A percentile compares a stretch with the other conserved stretches of the same genome.
Conservation (phyloP, 2,329 filamentous ascomycete species). For the Berkeleyomyces basicola region DNA sequence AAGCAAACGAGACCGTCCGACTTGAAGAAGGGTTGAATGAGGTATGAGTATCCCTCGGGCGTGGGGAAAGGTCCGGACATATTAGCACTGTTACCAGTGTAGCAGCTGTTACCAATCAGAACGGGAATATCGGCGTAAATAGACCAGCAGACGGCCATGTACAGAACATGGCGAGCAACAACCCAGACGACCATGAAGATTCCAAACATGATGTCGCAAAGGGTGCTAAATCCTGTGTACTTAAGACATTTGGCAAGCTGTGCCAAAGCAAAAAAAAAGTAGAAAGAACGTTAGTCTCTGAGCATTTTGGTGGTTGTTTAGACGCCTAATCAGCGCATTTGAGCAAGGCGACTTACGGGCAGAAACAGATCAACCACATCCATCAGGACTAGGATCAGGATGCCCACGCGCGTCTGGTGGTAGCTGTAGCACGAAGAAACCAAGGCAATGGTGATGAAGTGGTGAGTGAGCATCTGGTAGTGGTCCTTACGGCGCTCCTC, state of each 20-base stretch:
- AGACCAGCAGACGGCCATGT: constrained; percentile 66
- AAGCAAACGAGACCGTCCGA: constrained; percentile 64
- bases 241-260: constrained; percentile 86
- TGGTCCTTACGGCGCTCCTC: constrained; percentile 91
- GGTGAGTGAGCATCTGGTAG: constrained; percentile 89
- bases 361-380: constrained; percentile 82
- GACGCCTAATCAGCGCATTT: not conserved
- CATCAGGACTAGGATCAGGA: constrained; percentile 81
- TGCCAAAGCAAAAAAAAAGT: not conserved
- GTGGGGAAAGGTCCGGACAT: constrained; percentile 39
- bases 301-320: not conserved
- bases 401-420: constrained; percentile 72
- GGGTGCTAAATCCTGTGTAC: constrained; percentile 58
- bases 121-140: constrained; percentile 50
- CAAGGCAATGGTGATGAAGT: constrained; percentile 73
- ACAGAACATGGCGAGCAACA: constrained; percentile 64
- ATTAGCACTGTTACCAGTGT: constrained; percentile 38
- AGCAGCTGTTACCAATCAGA: constrained; percentile 55
- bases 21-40: constrained; percentile 58
- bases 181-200: constrained; percentile 80
- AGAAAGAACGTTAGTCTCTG: constrained; percentile 11
- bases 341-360: constrained; percentile 40
- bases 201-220: constrained; percentile 72
- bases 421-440: constrained; percentile 74
- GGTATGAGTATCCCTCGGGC: constrained; percentile 37